Conservation (phyloP, 1,139 yeast species). For the Geotrichum europaeum region DNA sequence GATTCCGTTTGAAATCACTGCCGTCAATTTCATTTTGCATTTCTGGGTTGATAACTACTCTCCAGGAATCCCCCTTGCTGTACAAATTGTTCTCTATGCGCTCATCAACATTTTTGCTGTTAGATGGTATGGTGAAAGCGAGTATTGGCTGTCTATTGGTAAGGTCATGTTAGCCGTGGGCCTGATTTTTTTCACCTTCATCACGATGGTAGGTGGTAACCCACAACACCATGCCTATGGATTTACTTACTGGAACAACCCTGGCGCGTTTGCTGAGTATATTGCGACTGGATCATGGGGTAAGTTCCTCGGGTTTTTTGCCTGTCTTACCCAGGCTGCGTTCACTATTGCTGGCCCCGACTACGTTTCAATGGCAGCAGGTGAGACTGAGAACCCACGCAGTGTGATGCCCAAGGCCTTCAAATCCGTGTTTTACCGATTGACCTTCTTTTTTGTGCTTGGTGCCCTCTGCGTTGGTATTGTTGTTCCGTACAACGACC, state of each 20-base stretch:
- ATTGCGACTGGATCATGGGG: slow-evolving; percentile 54
- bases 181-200: slow-evolving; percentile 61
- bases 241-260: slow-evolving; percentile 61
- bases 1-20: slow-evolving; percentile 77
- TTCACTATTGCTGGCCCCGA: slow-evolving; percentile 83
- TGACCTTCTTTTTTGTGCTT: slow-evolving; percentile 62
- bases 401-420: slow-evolving; percentile 69
- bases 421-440: slow-evolving; percentile 48
- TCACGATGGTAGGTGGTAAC: slow-evolving; percentile 84
- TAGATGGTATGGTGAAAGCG: slow-evolving; percentile 66
- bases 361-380: slow-evolving; percentile 66
- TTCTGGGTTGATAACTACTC: slow-evolving; percentile 58
- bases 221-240: slow-evolving; percentile 56
- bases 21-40: slow-evolving; percentile 70
- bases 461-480: slow-evolving; percentile 58
- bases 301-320: slow-evolving; percentile 64
- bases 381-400: slow-evolving; percentile 74
- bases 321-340: slow-evolving; percentile 57
- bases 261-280: slow-evolving; percentile 52
- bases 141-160: slow-evolving; percentile 73
- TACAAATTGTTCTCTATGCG: slow-evolving; percentile 59
- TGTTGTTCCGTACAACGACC: slow-evolving; percentile 50
- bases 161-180: slow-evolving; percentile 69
- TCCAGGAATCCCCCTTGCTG: slow-evolving; percentile 37
- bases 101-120: slow-evolving; percentile 68